Evolutionary conservation across 1,139 yeast species (phyloP), one percentile per base, ranked within the genome.

Genomic region (Lizanozyma gosingica): DNA sequence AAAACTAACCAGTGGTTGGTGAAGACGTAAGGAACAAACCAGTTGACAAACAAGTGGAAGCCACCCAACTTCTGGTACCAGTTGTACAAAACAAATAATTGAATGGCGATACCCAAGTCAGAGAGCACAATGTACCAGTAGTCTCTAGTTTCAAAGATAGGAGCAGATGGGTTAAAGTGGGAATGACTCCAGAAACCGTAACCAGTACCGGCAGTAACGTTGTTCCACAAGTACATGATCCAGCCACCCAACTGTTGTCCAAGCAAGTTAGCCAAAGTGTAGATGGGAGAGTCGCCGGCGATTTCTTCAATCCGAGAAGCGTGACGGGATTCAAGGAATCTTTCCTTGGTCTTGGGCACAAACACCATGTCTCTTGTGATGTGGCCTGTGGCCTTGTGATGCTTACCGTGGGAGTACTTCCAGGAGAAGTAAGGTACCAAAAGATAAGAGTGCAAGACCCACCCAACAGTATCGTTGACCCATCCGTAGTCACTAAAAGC

Each of bases 1-100:
- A 83, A 82, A 35, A 85, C 94, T 55, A 85, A 73, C 94, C 95
- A 85, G 66, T 85, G 94, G 74, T 85, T 85, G 46, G 83, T 90
- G 73, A 83, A 79, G 43, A 80, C 51, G 74, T 83, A 85, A 41
- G 95, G 95, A 43, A 83, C 56, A 47, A 81, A 70, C 83, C 88
- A 85, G 67, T 82, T 76, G 52, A 84, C 73, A 44, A 74, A 57
- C 60, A 82, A 70, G 58, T 77, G 76, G 65, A 78, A 77, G 41
- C 67, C 69, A 35, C 94, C 94, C 55, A 72, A 78, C 45, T 63
- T 61, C 56, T 72, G 67, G 62, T 76, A 71, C 80, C 88, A 80
- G 47, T 73, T 66, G 67, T 80, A 81, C 50, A 82, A 72, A 34
- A 69, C 72, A 37, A 74, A 57, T 35, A 70, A 53, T 48, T 82